Evolutionary conservation across 768 basidiomycete genomes (phyloP), one percentile per base, ranked within the genome.

Genomic region (Cystofilobasidium ferigula): DNA sequence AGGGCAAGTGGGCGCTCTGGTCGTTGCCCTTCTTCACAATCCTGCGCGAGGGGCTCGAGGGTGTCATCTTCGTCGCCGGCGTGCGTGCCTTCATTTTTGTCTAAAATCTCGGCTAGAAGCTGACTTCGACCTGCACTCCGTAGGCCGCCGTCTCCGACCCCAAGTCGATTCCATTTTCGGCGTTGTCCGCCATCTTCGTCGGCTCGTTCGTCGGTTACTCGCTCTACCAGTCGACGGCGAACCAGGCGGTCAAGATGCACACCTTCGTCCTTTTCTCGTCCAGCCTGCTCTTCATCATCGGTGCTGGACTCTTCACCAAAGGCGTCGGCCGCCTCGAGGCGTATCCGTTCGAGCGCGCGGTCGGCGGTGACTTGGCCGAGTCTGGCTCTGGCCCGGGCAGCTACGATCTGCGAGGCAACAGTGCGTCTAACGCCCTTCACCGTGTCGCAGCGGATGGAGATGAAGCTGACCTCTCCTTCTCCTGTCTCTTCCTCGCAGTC

Each of bases 11-110:
- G 67, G 61, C 61, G 28, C 30, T 62, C 2, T 68, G 54, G 54
- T 56, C 20, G 34, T 38, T 68, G 42, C 67, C 67, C 12, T 68
- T 68, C 57, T 18, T 63, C 40, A 68, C 67, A 0, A 54, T 68
- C 30, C 43, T 68, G 13, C 56, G 67, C 35, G 67, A 68, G 45
- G 67, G 67, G 6, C 61, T 68, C 26, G 67, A 68, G 38, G 67
- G 67, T 4, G 61, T 68, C 57, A 48, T 67, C 12, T 67, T 67
- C 26, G 30, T 61, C 54, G 65, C 59, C 34, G 65, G 65, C 12
- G 65, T 68, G 61, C 54, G 34, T 60, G 12, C 38, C n/a, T 9
- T 36, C 28, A 14, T 43, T 9, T 8, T 56, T 42, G 14, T 18
- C 24, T 30, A 14, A 20, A 36, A 4, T n/a, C 1, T 12, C 28